These are phyloP conservation scores for Tuber indicum DNA, from an alignment of 495 filamentous ascomycete genomes.

Conservation along the genomic window DNA sequence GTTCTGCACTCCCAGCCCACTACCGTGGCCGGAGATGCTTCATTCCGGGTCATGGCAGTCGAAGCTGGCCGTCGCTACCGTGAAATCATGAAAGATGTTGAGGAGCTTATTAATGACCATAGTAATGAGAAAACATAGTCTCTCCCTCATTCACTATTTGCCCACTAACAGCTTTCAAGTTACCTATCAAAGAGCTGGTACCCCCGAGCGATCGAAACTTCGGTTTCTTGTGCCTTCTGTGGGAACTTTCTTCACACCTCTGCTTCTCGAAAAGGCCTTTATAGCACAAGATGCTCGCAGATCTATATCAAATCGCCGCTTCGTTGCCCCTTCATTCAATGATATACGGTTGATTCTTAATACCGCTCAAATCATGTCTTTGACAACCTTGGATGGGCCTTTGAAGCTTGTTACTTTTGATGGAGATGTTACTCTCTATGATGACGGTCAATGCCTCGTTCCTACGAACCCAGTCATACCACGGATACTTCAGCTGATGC, in stretches of 20 bases:
- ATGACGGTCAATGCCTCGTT: conserved; percentile 76
- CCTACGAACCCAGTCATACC: conserved; percentile 68
- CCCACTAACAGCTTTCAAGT: conserved; percentile 49
- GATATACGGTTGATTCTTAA: conserved; percentile 90
- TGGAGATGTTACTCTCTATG: conserved; percentile 94
- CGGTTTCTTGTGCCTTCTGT: conserved; percentile 86
- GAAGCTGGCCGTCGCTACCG: conserved; percentile 76
- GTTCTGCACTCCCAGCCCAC: conserved; percentile 94
- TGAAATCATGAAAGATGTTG: conserved; percentile 92
- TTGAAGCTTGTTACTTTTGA: conserved; percentile 89
- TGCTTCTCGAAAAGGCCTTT: conserved; percentile 83
- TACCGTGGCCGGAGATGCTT: conserved; percentile 56
- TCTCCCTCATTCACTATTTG: not conserved
- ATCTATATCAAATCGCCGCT: conserved; percentile 82
- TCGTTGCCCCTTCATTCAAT: conserved; percentile 96
- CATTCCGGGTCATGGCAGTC: conserved; percentile 56
- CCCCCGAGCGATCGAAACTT: conserved; percentile 71
- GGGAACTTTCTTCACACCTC: conserved; percentile 82
- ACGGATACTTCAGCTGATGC: conserved; percentile 63
- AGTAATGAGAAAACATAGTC: conserved; percentile 49
- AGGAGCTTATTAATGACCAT: conserved; percentile 83
- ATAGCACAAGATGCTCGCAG: conserved; percentile 76
- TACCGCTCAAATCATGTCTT: conserved; percentile 83
- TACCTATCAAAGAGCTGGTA: conserved; percentile 57
- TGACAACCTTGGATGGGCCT: conserved; percentile 58